Evolutionary conservation across 73 alveolate genomes (phyloP).

Genomic region (Paramecium biaurelia): DNA sequence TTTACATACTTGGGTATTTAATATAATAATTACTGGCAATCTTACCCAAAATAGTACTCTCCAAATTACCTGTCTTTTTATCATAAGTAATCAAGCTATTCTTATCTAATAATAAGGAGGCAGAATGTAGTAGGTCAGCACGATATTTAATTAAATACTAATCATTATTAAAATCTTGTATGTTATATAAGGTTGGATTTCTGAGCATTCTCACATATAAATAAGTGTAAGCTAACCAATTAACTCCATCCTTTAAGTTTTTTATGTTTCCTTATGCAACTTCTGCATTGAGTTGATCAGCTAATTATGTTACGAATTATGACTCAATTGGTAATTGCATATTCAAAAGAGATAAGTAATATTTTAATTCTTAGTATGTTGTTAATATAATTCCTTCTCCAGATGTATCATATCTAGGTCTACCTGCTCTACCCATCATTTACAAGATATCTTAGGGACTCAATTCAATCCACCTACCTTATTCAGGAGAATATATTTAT

Average conservation of each 20-base stretch:
- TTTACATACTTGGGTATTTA: conserved; percentile 95
- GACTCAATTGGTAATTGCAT: conserved; percentile 99
- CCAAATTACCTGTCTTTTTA: conserved; percentile 83
- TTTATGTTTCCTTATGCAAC: conserved; percentile 90
- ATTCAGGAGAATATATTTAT: conserved; percentile 98
- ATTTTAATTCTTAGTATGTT: conserved; percentile 92
- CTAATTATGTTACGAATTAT: conserved; percentile 83
- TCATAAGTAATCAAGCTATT: conserved; percentile 88
- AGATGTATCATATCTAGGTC: conserved; percentile 96
- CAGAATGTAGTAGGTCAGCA: conserved; percentile 91
- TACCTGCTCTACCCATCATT: conserved; percentile 99
- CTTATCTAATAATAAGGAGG: conserved; percentile 88
- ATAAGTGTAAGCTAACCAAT: conserved; percentile 98
- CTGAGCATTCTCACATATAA: conserved; percentile 92
- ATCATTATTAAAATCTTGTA: conserved; percentile 83
- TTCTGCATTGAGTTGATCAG: conserved; percentile 98
- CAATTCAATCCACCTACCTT: conserved; percentile 98
- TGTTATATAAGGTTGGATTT: conserved; percentile 87
- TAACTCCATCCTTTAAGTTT: conserved; percentile 94
- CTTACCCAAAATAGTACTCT: conserved; percentile 95
- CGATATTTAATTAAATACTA: conserved; percentile 85
- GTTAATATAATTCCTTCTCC: conserved; percentile 99
- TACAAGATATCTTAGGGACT: conserved; percentile 96
- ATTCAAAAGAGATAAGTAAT: conserved; percentile 95
- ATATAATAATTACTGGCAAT: conserved; percentile 98